A percentile compares a stretch with the other conserved stretches of the same genome.
These are phyloP conservation scores for Russula virescens DNA, from an alignment of 768 basidiomycete genomes.

Conservation along the genomic window DNA sequence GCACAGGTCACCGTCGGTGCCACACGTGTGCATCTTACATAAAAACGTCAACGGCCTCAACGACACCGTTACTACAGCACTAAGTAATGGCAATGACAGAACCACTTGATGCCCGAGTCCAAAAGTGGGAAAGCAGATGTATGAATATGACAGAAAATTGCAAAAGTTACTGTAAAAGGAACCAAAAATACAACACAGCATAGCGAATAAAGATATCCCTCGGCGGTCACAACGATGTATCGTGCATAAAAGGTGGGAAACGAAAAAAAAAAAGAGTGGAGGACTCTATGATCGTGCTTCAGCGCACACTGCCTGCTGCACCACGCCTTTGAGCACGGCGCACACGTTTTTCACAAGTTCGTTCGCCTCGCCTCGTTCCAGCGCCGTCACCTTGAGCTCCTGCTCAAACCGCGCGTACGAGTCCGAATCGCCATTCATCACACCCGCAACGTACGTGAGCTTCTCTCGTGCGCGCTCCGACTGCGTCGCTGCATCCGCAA, in stretches of 20 bases:
- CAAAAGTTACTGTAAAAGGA: too few species aligned
- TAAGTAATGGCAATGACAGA: neutral
- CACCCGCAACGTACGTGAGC: conserved; percentile 4
- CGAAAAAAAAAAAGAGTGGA: too few species aligned
- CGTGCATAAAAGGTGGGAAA: too few species aligned
- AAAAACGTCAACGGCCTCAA: too few species aligned
- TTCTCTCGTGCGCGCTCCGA: conserved; percentile 15
- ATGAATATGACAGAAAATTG: neutral
- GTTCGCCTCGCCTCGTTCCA: conserved; percentile 15
- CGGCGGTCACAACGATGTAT: too few species aligned
- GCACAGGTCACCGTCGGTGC: too few species aligned
- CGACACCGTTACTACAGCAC: too few species aligned
- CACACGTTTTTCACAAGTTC: conserved; percentile 14
- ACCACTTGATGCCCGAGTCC: too few species aligned
- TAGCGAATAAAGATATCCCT: neutral
- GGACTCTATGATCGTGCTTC: neutral
- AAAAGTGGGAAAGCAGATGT: neutral
- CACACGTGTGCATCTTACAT: too few species aligned
- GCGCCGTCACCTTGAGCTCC: neutral
- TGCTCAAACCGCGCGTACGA: conserved; percentile 6
- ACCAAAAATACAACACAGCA: neutral
- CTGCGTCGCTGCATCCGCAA: conserved; percentile 11
- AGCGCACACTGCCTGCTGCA: conserved; percentile 1
- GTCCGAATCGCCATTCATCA: neutral
- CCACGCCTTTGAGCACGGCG: conserved; percentile 12